A percentile compares a stretch with the other conserved stretches of the same genome.
phyloP scores from a whole-genome alignment of 2,329 filamentous ascomycete genomes.

The Escovopsis sp. region DNA sequence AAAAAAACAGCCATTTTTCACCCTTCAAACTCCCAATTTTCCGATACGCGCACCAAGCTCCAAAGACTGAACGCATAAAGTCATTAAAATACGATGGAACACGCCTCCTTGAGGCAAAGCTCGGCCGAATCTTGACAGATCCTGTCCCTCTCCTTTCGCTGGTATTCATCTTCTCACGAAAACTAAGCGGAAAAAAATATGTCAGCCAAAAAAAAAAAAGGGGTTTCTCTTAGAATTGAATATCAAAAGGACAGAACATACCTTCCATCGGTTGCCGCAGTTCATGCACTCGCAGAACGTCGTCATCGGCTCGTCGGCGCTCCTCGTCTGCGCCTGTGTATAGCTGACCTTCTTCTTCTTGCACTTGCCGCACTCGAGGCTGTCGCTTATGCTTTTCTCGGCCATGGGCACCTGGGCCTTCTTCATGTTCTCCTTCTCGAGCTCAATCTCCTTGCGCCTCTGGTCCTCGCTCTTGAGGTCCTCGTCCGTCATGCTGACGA shows the following conservation, averaged over 20 bases:
- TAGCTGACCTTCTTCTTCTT: slow-evolving; percentile 91
- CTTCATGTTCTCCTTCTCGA: slow-evolving; percentile 90
- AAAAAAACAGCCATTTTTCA: background rate
- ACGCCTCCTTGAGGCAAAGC: too few species aligned
- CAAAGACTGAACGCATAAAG: background rate
- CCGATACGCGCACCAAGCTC: background rate
- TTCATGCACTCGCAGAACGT: slow-evolving; percentile 60
- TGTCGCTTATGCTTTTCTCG: slow-evolving; percentile 79
- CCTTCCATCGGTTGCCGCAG: slow-evolving; percentile 60
- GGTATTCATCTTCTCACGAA: background rate
- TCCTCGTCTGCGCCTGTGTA: slow-evolving; percentile 86
- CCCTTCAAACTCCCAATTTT: background rate
- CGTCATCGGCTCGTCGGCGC: slow-evolving; percentile 86
- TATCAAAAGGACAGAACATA: slow-evolving; percentile 20
- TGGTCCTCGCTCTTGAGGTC: slow-evolving; percentile 83
- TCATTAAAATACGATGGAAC: too few species aligned
- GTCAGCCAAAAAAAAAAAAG: background rate
- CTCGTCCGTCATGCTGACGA: slow-evolving; percentile 77
- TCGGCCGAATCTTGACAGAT: too few species aligned
- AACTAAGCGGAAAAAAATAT: background rate
- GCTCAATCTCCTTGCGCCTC: slow-evolving; percentile 56
- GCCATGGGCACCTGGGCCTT: slow-evolving; percentile 88
- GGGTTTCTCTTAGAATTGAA: background rate
- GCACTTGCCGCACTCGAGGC: slow-evolving; percentile 81
- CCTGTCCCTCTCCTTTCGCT: too few species aligned